Evolutionary conservation across 352 stramenopile genomes (phyloP), one percentile per base, ranked within the genome.

Genomic region (Pythium catenulatum): DNA sequence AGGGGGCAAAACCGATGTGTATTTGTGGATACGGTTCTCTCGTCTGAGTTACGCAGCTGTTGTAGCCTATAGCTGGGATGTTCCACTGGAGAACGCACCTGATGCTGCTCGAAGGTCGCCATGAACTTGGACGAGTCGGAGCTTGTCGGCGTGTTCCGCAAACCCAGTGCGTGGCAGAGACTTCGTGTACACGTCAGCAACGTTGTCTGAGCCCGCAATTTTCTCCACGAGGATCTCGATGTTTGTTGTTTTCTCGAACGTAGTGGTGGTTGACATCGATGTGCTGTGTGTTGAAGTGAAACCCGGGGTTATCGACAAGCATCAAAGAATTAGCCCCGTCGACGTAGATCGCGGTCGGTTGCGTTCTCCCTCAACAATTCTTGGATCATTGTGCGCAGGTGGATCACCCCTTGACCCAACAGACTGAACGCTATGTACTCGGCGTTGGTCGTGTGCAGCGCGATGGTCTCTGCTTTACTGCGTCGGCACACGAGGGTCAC

Each of bases 101-200:
- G 70, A 79, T 32, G 46, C 50, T 65, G 21, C 70, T 52, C 46
- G 70, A 36, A 66, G 70, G 50, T 65, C 70, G 50, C 36, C 70
- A 79, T 79, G 70, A 77, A 65, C 68, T 61, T 41, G 70, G 32
- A 79, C 19, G 27, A 79, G 48, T 36, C 70, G 30, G 4, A 79
- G 32, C 25, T 30, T 23, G 34, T 65, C 50, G 4, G 63, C 43
- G 59, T 89, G 79, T 27, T 82, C 63, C 37, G 87, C 68, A 84
- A 89, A 87, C 23, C n/a, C 58, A 1, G 27, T 19, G 23, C 85
- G n/a, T 21, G 68, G 1, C 3, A 89, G 34, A 17, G 85, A 77
- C 46, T 87, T 87, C 13, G 80, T 90, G 43, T 87, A 87, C 17
- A 76, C 30, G 41, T 84, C 85, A 30, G 85, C 85, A n/a, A 90